Conservation (phyloP, 805 yeast genomes). For the Wickerhamiella spandovensis region DNA sequence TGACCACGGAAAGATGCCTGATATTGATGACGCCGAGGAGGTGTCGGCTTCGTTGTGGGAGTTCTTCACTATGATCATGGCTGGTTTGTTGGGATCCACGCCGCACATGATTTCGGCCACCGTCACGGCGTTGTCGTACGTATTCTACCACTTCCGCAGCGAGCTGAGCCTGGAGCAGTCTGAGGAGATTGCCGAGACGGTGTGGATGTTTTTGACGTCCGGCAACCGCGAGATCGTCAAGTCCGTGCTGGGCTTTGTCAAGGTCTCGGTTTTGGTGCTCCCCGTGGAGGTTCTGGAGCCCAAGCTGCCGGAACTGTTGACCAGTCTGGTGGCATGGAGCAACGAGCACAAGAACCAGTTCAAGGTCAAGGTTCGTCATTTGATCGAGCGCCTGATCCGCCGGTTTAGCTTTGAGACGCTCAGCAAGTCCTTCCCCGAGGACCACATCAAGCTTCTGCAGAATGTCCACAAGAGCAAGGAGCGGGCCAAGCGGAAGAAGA, state of each 20-base stretch:
- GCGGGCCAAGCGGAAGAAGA: conserved; percentile 62
- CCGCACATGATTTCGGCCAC: conserved; percentile 97
- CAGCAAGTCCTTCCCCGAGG: conserved; percentile 77
- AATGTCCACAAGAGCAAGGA: conserved; percentile 79
- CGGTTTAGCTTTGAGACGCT: conserved; percentile 82
- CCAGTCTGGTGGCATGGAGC: conserved; percentile 77
- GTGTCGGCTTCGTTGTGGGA: conserved; percentile 61
- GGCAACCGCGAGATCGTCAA: conserved; percentile 88
- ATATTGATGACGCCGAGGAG: conserved; percentile 51
- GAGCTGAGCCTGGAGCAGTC: conserved; percentile 46
- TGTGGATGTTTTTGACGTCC: conserved; percentile 80
- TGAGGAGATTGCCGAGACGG: conserved; percentile 68
- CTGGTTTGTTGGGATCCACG: conserved; percentile 88
- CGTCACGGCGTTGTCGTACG: conserved; percentile 75
- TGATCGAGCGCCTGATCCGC: conserved; percentile 79
- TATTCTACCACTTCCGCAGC: conserved; percentile 73
- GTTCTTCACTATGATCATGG: conserved; percentile 84
- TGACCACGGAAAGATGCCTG: conserved; percentile 51
- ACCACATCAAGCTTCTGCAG: conserved; percentile 66
- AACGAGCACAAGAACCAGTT: conserved; percentile 94
- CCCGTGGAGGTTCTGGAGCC: conserved; percentile 64
- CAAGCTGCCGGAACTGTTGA: conserved; percentile 51
- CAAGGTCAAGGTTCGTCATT: conserved; percentile 83
- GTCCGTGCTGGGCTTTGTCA: conserved; percentile 86
- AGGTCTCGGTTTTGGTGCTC: conserved; percentile 70